Percentiles rank a stretch among this genome's conserved stretches.
Evolutionary conservation across 768 basidiomycete genomes (phyloP).

Genomic region (Boletus tomentosulus): DNA sequence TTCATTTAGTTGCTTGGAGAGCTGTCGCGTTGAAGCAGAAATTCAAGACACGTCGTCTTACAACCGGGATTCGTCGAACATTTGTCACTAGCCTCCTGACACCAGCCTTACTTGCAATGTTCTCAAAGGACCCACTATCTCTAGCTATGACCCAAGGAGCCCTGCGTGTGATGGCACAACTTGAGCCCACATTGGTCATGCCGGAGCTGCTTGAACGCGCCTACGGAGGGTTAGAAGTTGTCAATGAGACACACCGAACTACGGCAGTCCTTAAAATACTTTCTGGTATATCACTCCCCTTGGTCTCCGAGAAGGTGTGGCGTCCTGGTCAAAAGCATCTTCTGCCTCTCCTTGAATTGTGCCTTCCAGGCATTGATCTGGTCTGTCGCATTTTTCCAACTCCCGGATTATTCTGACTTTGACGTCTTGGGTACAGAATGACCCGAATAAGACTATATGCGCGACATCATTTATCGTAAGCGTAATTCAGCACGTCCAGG

Average conservation of each 20-base stretch:
- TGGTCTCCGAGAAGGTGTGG: conserved; percentile 77
- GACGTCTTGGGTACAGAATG: conserved; percentile 48
- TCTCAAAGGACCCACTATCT: conserved; percentile 78
- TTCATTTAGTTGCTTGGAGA: not conserved
- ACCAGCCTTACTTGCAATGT: conserved; percentile 87
- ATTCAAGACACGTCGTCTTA: conserved; percentile 66
- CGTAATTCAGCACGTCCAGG: conserved; percentile 68
- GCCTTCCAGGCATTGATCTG: conserved; percentile 88
- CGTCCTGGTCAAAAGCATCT: conserved; percentile 85
- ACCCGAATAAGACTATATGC: conserved; percentile 75
- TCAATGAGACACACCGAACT: conserved; percentile 94
- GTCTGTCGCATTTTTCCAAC: conserved; percentile 35
- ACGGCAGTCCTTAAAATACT: conserved; percentile 87
- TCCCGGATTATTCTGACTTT: not conserved
- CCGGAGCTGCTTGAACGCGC: conserved; percentile 89
- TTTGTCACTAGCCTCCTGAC: conserved; percentile 83
- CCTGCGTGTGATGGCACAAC: conserved; percentile 68
- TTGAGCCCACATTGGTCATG: conserved; percentile 84
- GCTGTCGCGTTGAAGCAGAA: not conserved
- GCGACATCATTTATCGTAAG: conserved; percentile 75
- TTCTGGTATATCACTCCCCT: conserved; percentile 67
- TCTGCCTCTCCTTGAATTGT: conserved; percentile 81
- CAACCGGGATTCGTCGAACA: conserved; percentile 70
- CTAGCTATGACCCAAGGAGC: conserved; percentile 78
- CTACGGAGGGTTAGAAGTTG: conserved; percentile 84